Conservation (phyloP, 352 stramenopile species). For the Phytopythium oedochilum region DNA sequence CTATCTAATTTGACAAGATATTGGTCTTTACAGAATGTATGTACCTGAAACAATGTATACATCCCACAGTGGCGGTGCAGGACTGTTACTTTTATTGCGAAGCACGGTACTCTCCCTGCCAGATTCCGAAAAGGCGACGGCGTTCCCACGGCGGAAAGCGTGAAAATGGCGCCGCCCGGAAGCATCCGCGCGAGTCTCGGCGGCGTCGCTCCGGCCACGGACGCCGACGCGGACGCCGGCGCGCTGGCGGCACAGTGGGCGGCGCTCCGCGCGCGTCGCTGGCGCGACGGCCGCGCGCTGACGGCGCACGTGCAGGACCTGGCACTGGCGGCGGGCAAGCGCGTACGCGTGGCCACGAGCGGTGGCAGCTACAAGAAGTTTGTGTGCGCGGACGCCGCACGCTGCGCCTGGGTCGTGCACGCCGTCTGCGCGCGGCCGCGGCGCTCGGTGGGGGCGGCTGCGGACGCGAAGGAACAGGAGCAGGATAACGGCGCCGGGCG, state of each 20-base stretch:
- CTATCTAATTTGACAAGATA: too few relatives aligned
- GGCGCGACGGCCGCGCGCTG: constrained; percentile 31
- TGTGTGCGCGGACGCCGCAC: constrained; percentile 30
- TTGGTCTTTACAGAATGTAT: too few relatives aligned
- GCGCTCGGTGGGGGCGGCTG: not conserved
- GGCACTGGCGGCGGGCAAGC: constrained; percentile 35
- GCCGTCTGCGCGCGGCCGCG: constrained; percentile 36
- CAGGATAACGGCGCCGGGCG: constrained; percentile 5
- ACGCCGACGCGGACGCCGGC: not conserved
- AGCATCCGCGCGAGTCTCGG: too few relatives aligned
- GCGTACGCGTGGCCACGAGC: constrained; percentile 37
- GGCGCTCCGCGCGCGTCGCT: constrained; percentile 28
- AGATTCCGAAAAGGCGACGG: too few relatives aligned
- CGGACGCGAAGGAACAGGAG: not conserved
- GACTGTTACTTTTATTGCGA: too few relatives aligned
- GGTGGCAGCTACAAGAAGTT: constrained; percentile 61
- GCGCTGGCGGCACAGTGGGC: constrained; percentile 13
- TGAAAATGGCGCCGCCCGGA: too few relatives aligned
- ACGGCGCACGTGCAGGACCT: constrained; percentile 49
- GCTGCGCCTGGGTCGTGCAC: constrained; percentile 44
- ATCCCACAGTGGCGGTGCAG: too few relatives aligned
- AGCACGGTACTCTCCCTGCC: too few relatives aligned
- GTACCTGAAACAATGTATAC: too few relatives aligned
- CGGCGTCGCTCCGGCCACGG: too few relatives aligned
- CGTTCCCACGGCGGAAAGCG: too few relatives aligned